Base-by-base conservation (phyloP, 768 basidiomycete genomes). In the Macrolepiota albuminosa region DNA sequence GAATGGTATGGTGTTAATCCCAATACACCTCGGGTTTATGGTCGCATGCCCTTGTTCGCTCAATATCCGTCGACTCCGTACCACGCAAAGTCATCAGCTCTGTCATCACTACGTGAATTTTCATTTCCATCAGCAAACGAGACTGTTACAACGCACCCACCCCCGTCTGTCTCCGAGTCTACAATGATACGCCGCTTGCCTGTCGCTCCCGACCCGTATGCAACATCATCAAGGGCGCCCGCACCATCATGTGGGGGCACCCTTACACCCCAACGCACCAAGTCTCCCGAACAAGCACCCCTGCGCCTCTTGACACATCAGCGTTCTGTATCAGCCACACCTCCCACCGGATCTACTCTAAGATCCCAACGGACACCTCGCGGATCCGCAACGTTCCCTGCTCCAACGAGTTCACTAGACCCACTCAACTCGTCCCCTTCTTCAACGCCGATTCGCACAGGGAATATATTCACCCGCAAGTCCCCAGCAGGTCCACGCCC, bases 1-100 rank as follows among this genome's bases (percentile, higher is more conserved):
- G 64, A 67, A 54, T 61, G 54, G 57, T 69, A 69, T 36, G 67
- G 64, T 48, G 59, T 61, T n/a, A 55, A 43, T 45, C 64, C 60
- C 0, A 56, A 58, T 14, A 60, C 63, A 49, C 63, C 61, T 46
- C 56, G 55, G 13, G 50, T 49, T 29, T 53, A 56, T 21, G 55
- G 61, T 26, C 57, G 60, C 3, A 43, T 55, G 31, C 51, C 60
- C 1, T 45, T 61, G 45, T 48, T 63, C 34, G 42, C 52, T 39
- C 57, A 62, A 43, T 58, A 57, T 42, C 64, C 67, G 13, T 50
- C 61, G 14, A 61, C 62, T 33, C 58, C 60, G 1, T 47, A 53
- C 52, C 59, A 57, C 10, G 21, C 63, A 1, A 57, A 61, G 31
- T 56, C 60, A 29, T 52, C 64, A 14, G 48, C 54, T 29, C 59